phyloP scores from a whole-genome alignment of 108 stramenopile species.

The Skeletonema grethae region DNA sequence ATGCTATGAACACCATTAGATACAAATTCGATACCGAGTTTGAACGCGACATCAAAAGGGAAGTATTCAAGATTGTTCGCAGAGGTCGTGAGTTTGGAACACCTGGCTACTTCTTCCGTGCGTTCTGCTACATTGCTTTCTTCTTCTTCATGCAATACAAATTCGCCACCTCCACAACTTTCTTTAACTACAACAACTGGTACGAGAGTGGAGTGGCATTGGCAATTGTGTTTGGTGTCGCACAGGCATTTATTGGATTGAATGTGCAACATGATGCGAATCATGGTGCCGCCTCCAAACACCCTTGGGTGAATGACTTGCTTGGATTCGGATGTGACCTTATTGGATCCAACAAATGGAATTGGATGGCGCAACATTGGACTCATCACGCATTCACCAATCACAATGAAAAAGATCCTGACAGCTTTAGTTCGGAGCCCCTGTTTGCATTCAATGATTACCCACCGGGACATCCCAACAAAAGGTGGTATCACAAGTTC shows the following conservation, averaged over 20 bases:
- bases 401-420: slow-evolving; percentile 80
- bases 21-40: slow-evolving; percentile 87
- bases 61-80: slow-evolving; percentile 90
- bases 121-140: slow-evolving; percentile 65
- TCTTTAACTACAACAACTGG: slow-evolving; percentile 10
- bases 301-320: slow-evolving; percentile 80
- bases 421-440: slow-evolving; percentile 86
- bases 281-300: slow-evolving; percentile 89
- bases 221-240: slow-evolving; percentile 76
- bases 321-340: slow-evolving; percentile 88
- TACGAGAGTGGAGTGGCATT: slow-evolving; percentile 43
- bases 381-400: slow-evolving; percentile 87
- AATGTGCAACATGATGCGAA: slow-evolving; percentile 97
- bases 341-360: slow-evolving; percentile 89
- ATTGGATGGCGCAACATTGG: slow-evolving; percentile 93
- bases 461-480: slow-evolving; percentile 65
- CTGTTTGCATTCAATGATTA: slow-evolving; percentile 87
- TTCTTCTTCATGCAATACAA: slow-evolving; percentile 71
- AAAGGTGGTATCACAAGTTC: slow-evolving; percentile 71
- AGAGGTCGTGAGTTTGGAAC: slow-evolving; percentile 88
- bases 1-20: slow-evolving; percentile 19
- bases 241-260: slow-evolving; percentile 83
- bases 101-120: slow-evolving; percentile 72
- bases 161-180: slow-evolving; percentile 47
- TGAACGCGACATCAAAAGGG: slow-evolving; percentile 85